Evolutionary conservation across 768 basidiomycete species (phyloP).

Genomic region (Kondoa subrosea): DNA sequence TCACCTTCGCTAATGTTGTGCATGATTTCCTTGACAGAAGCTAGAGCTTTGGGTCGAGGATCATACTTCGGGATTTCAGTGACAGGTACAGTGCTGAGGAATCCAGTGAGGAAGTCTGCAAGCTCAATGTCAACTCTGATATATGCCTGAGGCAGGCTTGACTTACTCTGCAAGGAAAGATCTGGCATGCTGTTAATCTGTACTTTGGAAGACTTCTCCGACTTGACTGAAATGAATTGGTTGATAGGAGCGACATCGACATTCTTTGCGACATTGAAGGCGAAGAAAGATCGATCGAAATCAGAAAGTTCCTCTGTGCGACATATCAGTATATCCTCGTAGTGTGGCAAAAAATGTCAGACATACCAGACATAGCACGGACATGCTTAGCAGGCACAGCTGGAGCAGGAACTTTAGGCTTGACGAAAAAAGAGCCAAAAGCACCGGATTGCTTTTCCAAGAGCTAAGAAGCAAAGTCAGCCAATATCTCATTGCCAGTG

Average conservation of each 20-base stretch:
- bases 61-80: slow-evolving; percentile 18
- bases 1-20: slow-evolving; percentile 58
- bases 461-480: background rate
- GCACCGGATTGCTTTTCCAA: background rate
- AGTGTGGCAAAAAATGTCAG: background rate
- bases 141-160: background rate
- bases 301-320: slow-evolving; percentile 38
- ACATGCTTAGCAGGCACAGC: background rate
- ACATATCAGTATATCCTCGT: background rate
- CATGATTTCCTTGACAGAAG: slow-evolving; percentile 41
- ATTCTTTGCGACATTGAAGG: slow-evolving; percentile 42
- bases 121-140: background rate
- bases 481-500: slow-evolving; percentile 41
- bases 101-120: slow-evolving; percentile 14
- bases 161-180: slow-evolving; percentile 14
- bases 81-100: slow-evolving; percentile 17
- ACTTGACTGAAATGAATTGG: slow-evolving; percentile 38
- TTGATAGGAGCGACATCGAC: slow-evolving; percentile 55
- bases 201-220: slow-evolving; percentile 1
- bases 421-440: slow-evolving; percentile 1
- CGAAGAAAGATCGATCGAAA: slow-evolving; percentile 58
- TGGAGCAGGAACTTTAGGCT: background rate
- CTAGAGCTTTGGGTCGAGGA: slow-evolving; percentile 12
- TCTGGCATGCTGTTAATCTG: slow-evolving; percentile 4
- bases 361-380: background rate